Conservation (phyloP, 169 alveolate genomes). For the Eimeria praecox region DNA sequence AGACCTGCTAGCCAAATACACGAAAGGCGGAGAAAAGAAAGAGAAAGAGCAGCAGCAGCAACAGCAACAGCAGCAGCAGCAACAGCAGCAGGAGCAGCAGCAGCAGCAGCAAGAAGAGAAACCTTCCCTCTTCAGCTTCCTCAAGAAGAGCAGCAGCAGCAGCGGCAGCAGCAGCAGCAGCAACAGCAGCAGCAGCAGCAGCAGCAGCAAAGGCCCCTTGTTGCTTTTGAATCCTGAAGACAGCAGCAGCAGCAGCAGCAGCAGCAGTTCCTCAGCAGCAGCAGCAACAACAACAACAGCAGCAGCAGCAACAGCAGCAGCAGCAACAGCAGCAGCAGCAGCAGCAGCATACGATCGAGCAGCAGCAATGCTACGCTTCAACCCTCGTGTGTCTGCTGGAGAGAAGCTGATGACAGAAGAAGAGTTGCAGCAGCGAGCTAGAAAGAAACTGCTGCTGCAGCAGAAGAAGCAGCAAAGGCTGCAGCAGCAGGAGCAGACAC, state of each 20-base stretch:
- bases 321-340: conserved; percentile 61
- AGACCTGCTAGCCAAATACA: conserved; percentile 5
- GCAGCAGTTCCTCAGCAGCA: conserved; percentile 28
- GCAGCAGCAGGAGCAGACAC: conserved; percentile 36
- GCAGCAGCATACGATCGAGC: conserved; percentile 63
- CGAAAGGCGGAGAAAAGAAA: not conserved
- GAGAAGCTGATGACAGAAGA: conserved; percentile 60
- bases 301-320: not conserved
- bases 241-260: not conserved
- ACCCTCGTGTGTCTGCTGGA: conserved; percentile 45
- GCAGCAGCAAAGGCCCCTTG: not conserved
- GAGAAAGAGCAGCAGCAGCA: not conserved
- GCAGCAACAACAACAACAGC: not conserved
- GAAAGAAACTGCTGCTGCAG: conserved; percentile 13
- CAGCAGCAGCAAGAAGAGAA: not conserved
- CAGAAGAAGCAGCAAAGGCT: conserved; percentile 47
- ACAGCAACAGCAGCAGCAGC: not conserved
- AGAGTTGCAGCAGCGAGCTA: conserved; percentile 16
- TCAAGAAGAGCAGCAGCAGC: conserved; percentile 30
- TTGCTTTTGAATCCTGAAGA: not conserved
- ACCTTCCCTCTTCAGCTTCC: not conserved
- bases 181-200: conserved; percentile 55
- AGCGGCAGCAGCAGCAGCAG: conserved; percentile 30
- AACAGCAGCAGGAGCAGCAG: not conserved
- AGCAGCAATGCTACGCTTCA: conserved; percentile 57